Evolutionary conservation across 768 basidiomycete genomes (phyloP), one percentile per base, ranked within the genome.

Genomic region (Phanerochaete sordida): DNA sequence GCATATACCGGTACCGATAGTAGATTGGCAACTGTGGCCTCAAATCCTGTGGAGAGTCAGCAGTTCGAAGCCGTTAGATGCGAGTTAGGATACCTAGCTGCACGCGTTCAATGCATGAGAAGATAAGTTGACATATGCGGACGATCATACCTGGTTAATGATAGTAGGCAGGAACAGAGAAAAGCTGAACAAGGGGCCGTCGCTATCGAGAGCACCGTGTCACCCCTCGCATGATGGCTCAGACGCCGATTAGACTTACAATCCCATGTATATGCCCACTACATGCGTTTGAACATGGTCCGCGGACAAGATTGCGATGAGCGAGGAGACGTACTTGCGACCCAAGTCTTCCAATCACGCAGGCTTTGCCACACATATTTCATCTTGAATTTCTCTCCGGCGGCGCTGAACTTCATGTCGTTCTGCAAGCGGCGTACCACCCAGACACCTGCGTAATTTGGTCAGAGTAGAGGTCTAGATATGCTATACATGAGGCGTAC

Each of bases 1-100:
- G 79, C 81, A 67, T 91, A 91, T 28, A 91, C 86, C 1, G 90
- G 90, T 3, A 91, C 88, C 0, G 87, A 88, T 16, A 93, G 76
- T 12, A 92, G 70, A 66, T 92, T 91, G 1, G 90, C 88, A 26
- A 76, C 71, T 1, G 87, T 90, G 12, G 87, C 83, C 39, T 73
- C 70, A 73, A 80, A 88, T 3, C 86, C 87, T 82, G 59, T 35
- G 58, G 12, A 44, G 12, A 59, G 23, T 15, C 26, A 57, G 53
- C 12, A 16, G 47, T 26, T 11, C 3, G 47, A 48, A 6, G 23
- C 6, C 11, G 13, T 24, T 9, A 7, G 60, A 48, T 77, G 78
- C 76, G 11, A 43, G 19, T 6, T 43, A 6, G 11, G 4, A 43
- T 43, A 43, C 39, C 39, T 19, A 43, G 39, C 39, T 43, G 19